Percentiles rank a stretch among this genome's conserved stretches.
Evolutionary conservation across 805 yeast species (phyloP).

Genomic region (Cephaloascus fragrans): DNA sequence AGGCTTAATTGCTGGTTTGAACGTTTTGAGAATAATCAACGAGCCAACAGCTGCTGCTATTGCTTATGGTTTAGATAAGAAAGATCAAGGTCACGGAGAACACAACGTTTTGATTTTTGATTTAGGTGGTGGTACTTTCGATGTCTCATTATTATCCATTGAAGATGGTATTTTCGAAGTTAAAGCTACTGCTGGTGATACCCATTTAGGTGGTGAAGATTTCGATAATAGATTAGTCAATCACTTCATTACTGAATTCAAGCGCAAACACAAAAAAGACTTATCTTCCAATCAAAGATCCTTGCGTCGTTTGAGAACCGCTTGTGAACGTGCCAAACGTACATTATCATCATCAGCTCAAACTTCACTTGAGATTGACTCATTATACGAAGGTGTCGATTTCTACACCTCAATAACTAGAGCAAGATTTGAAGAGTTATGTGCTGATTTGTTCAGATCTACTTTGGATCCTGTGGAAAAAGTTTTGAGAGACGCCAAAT

Average conservation of each 20-base stretch:
- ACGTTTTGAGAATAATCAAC: conserved; percentile 38
- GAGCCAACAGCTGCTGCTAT: conserved; percentile 85
- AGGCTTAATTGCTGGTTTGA: conserved; percentile 41
- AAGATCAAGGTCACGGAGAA: conserved; percentile 54
- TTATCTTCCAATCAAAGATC: conserved; percentile 38
- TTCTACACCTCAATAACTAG: conserved; percentile 39
- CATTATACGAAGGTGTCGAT: conserved; percentile 40
- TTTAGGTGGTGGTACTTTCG: conserved; percentile 97
- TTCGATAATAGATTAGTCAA: conserved; percentile 41
- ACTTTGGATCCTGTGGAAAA: conserved; percentile 41
- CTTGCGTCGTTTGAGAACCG: conserved; percentile 41
- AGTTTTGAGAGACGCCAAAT: conserved; percentile 37
- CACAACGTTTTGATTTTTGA: conserved; percentile 87
- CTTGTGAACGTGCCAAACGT: conserved; percentile 45
- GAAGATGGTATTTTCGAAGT: conserved; percentile 96
- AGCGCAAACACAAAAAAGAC: conserved; percentile 36
- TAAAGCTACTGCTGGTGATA: conserved; percentile 71
- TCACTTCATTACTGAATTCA: conserved; percentile 34
- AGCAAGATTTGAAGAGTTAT: conserved; percentile 41
- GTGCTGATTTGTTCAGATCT: conserved; percentile 39
- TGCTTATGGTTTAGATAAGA: conserved; percentile 87
- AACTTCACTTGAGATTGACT: conserved; percentile 40
- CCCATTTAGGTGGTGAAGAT: conserved; percentile 45
- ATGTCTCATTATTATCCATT: conserved; percentile 84
- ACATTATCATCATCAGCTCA: conserved; percentile 38